Evolutionary conservation across 345 rosid species (phyloP).

Genomic region (Citropsis articulata): DNA sequence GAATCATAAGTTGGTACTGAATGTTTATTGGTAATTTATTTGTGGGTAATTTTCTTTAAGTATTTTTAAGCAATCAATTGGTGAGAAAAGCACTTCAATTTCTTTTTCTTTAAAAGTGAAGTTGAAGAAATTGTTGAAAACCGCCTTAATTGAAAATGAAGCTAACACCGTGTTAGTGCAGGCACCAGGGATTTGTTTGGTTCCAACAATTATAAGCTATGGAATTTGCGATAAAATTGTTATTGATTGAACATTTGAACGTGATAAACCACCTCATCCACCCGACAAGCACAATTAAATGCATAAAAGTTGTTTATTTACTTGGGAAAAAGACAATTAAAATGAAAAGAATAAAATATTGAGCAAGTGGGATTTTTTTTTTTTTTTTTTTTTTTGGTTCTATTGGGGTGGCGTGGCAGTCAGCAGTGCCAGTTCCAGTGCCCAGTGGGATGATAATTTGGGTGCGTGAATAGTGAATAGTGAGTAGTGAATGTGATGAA

Average conservation of each 20-base stretch:
- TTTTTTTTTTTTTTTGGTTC: accelerated
- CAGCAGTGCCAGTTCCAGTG: not conserved
- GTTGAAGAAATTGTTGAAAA: not conserved
- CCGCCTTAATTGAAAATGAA: not conserved
- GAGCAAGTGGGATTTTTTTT: no score
- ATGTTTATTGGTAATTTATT: not conserved
- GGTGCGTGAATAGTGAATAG: no score
- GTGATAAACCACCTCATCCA: not conserved
- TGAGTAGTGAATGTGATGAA: not conserved
- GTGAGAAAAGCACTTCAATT: not conserved
- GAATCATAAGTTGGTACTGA: not conserved
- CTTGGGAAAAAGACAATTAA: no score
- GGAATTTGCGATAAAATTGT: not conserved
- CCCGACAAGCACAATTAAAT: not conserved
- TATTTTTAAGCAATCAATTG: not conserved
- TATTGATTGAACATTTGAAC: not conserved
- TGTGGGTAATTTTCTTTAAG: not conserved
- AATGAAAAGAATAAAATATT: no score
- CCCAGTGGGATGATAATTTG: not conserved
- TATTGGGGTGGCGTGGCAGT: no score
- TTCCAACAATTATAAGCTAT: not conserved
- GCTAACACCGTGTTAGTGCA: not conserved
- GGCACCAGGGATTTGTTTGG: not conserved
- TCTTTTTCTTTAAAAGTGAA: no score
- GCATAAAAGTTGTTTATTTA: no score